Base-by-base conservation (phyloP, 2,329 filamentous ascomycete species). In the Spiromastix sp. region DNA sequence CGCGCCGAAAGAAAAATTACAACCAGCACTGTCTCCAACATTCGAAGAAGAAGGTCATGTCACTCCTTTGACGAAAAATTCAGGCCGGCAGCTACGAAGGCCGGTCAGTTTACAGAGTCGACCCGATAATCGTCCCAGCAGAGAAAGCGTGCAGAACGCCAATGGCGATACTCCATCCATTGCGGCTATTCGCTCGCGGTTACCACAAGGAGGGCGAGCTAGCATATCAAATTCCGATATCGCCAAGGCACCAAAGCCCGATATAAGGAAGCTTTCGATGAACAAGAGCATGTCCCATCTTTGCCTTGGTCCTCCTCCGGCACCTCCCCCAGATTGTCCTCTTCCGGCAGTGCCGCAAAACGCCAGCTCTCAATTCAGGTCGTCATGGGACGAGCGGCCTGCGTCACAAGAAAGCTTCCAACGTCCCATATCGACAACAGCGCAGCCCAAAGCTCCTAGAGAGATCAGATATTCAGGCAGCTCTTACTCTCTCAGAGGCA, bases 261-360 rank as follows among this genome's bases (percentile, higher is more conserved):
- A n/a, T n/a, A n/a, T n/a, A n/a, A n/a, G n/a, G n/a, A n/a, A n/a
- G n/a, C n/a, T 36, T 11, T 40, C 46, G 12, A 21, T 41, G 12
- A 34, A 41, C 19, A 49, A 40, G 15, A 46, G 46, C 36, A 44
- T 46, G 19, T 42, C 44, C 8, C 45, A 48, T 9, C 31, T 51
- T 8, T 38, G 43, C 8, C 34, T 48, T 19, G 42, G 46, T 5
- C 48, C 50, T 6, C 50, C 50, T 3, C 42, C 44, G 4, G 45
- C 48, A 3, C 50, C 50, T 8, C 50, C 50, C 6, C 50, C 50
- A 16, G 39, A 48, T 30, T 48, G 43, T n/a, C 50, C 50, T 7
- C 39, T 53, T 3, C 50, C 50, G 5, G 42, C 44, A 28, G 40
- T 51, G 7, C 50, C 50, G 11, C 30, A 41, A 11, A 35, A 26